Percentiles rank a stretch among this genome's conserved stretches.
These are phyloP conservation scores for Bolboschoenus planiculmis DNA, from an alignment of 176 grass and related monocot species.

Conservation along the genomic window DNA sequence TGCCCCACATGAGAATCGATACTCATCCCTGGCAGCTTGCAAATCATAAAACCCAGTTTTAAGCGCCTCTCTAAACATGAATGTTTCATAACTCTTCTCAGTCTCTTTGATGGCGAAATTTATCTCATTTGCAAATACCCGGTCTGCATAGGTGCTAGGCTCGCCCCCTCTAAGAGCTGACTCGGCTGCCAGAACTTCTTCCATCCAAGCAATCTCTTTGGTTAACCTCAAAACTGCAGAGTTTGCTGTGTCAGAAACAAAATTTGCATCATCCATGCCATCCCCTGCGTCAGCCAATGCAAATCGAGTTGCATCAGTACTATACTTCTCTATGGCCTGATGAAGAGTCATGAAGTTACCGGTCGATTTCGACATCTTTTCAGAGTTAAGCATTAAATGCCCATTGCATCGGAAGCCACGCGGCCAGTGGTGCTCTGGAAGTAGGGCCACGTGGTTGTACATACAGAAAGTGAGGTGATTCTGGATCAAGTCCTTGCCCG, in stretches of 20 bases:
- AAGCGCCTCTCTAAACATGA: constrained; percentile 77
- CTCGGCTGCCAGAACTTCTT: constrained; percentile 53
- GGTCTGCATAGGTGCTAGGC: constrained; percentile 49
- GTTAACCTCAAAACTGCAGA: constrained; percentile 68
- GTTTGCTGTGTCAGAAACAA: constrained; percentile 78
- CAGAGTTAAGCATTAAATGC: constrained; percentile 85
- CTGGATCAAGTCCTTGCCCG: constrained; percentile 79
- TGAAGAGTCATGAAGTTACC: constrained; percentile 69
- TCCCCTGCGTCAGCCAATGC: constrained; percentile 84
- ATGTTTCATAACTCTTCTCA: constrained; percentile 57
- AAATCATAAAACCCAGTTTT: constrained; percentile 82
- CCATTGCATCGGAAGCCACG: constrained; percentile 72
- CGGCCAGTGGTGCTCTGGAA: constrained; percentile 71
- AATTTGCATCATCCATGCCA: constrained; percentile 90
- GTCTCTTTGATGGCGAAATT: constrained; percentile 53
- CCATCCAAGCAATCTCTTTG: constrained; percentile 86
- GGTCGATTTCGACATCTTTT: constrained; percentile 86
- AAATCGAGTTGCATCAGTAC: constrained; percentile 76
- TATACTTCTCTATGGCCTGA: constrained; percentile 54
- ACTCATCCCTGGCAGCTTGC: constrained; percentile 68
- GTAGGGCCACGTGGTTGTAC: constrained; percentile 61
- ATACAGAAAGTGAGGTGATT: constrained; percentile 85
- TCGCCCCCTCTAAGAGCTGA: constrained; percentile 43
- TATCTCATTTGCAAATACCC: constrained; percentile 73
- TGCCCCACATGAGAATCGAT: constrained; percentile 54